Conservation (phyloP, 2,329 filamentous ascomycete species). For the Geosmithia flava region DNA sequence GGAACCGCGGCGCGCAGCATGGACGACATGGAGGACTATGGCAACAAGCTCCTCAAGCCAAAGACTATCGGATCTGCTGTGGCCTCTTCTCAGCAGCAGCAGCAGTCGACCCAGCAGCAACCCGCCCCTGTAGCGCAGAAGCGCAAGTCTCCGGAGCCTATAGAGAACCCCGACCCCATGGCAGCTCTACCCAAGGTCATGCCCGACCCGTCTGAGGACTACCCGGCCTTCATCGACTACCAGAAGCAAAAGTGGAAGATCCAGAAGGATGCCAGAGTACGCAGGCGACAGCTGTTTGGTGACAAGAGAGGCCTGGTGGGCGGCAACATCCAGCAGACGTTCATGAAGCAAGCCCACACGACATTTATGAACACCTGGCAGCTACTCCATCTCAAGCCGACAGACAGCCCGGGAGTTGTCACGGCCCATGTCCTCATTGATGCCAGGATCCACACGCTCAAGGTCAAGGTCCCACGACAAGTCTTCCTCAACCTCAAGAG, state of each 20-base stretch:
- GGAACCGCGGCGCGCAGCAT: slow-evolving; percentile 24
- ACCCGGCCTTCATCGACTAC: slow-evolving; percentile 77
- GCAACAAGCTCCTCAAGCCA: slow-evolving; percentile 52
- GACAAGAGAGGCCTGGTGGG: slow-evolving; percentile 48
- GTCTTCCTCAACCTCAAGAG: slow-evolving; percentile 87
- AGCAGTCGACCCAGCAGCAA: background rate
- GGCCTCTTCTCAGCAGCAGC: slow-evolving; percentile 37
- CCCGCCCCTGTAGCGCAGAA: slow-evolving; percentile 39
- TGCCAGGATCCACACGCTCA: slow-evolving; percentile 77
- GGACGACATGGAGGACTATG: slow-evolving; percentile 74
- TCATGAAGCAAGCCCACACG: slow-evolving; percentile 84
- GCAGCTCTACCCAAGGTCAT: slow-evolving; percentile 70
- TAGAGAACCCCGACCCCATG: slow-evolving; percentile 63
- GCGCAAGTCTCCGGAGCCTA: slow-evolving; percentile 60
- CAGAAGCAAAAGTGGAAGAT: slow-evolving; percentile 99
- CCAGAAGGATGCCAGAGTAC: slow-evolving; percentile 77
- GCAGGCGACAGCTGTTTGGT: slow-evolving; percentile 84
- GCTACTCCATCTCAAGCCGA: slow-evolving; percentile 73
- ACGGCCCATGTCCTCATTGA: slow-evolving; percentile 87
- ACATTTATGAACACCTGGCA: slow-evolving; percentile 94
- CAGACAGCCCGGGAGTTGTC: slow-evolving; percentile 76
- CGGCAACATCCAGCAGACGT: slow-evolving; percentile 53
- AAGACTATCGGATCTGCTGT: slow-evolving; percentile 44
- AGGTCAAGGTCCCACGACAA: slow-evolving; percentile 77
- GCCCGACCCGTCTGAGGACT: slow-evolving; percentile 78